Percentiles rank a stretch among this genome's conserved stretches.
Evolutionary conservation across 116 monocot genomes (phyloP).

Genomic region (Cymodocea nodosa): DNA sequence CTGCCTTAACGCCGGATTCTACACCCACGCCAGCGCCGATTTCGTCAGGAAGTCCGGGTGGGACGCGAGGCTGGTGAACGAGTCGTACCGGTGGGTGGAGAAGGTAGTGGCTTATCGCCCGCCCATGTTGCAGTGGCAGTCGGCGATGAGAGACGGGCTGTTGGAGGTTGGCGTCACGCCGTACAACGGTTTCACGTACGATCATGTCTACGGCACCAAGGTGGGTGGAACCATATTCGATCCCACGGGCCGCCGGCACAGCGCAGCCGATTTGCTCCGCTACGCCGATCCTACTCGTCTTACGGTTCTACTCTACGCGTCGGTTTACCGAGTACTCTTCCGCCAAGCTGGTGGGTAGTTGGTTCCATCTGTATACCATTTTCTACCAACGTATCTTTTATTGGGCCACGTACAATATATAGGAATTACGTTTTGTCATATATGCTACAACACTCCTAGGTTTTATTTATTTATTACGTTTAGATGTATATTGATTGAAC

Average conservation of each 20-base stretch:
- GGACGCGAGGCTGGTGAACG: slow-evolving; percentile 19
- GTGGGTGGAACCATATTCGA: slow-evolving; percentile 53
- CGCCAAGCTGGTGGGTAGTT: background rate
- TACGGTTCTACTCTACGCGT: slow-evolving; percentile 32
- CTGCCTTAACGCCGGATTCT: slow-evolving; percentile 77
- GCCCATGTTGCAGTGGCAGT: slow-evolving; percentile 45
- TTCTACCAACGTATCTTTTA: too few species aligned
- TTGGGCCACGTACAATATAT: too few species aligned
- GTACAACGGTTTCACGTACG: slow-evolving; percentile 49
- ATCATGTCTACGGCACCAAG: slow-evolving; percentile 48
- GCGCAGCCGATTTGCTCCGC: slow-evolving; percentile 36
- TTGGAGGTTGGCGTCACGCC: slow-evolving; percentile 41
- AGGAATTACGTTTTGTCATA: too few species aligned
- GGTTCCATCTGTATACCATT: too few species aligned
- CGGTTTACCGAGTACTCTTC: slow-evolving; percentile 24
- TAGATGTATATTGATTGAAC: too few species aligned
- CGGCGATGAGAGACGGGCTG: slow-evolving; percentile 50
- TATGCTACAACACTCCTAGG: too few species aligned
- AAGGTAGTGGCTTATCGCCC: slow-evolving; percentile 37
- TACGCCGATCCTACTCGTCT: slow-evolving; percentile 19
- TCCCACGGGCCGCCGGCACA: slow-evolving; percentile 20
- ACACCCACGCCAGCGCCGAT: slow-evolving; percentile 37
- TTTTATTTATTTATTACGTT: too few species aligned
- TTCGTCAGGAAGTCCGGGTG: slow-evolving; percentile 28
- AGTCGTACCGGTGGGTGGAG: slow-evolving; percentile 61